A percentile compares a stretch with the other conserved stretches of the same genome.
These are phyloP conservation scores for Mycena metata DNA, from an alignment of 768 basidiomycete genomes.

Conservation along the genomic window DNA sequence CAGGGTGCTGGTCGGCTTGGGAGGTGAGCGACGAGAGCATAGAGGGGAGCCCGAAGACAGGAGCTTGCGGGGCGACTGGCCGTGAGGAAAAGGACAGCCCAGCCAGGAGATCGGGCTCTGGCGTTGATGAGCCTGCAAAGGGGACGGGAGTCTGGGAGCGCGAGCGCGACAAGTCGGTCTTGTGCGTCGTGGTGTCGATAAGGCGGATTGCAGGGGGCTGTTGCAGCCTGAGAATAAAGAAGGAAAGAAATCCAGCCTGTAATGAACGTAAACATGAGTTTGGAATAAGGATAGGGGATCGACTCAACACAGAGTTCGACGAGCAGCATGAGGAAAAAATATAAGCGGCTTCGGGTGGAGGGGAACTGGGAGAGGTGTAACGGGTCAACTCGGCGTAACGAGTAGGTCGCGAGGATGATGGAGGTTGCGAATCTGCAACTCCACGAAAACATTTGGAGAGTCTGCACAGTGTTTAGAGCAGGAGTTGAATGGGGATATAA, in stretches of 20 bases:
- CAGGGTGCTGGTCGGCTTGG: slow-evolving; percentile 40
- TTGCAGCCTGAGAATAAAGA: slow-evolving; percentile 70
- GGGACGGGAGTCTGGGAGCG: slow-evolving; percentile 60
- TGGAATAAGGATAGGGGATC: slow-evolving; percentile 9
- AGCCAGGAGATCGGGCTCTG: slow-evolving; percentile 72
- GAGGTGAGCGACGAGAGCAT: slow-evolving; percentile 53
- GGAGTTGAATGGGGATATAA: background rate
- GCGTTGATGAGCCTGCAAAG: slow-evolving; percentile 26
- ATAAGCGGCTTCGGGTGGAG: slow-evolving; percentile 55
- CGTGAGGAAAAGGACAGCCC: slow-evolving; percentile 75
- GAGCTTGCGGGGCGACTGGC: slow-evolving; percentile 62
- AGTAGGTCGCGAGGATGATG: slow-evolving; percentile 57
- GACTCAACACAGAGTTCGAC: slow-evolving; percentile 71
- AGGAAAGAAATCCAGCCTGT: slow-evolving; percentile 68
- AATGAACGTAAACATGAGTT: slow-evolving; percentile 10
- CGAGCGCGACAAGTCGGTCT: slow-evolving; percentile 49
- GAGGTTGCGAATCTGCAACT: slow-evolving; percentile 66
- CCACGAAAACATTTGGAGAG: slow-evolving; percentile 74
- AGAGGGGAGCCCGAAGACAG: slow-evolving; percentile 81
- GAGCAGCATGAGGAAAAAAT: slow-evolving; percentile 59
- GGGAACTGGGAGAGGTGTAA: slow-evolving; percentile 53
- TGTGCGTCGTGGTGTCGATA: slow-evolving; percentile 67
- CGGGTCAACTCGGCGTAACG: slow-evolving; percentile 56
- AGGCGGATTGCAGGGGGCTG: slow-evolving; percentile 81
- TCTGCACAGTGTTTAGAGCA: slow-evolving; percentile 52